phyloP scores from a whole-genome alignment of 2,329 filamentous ascomycete species.

The Penicillium frequentans region DNA sequence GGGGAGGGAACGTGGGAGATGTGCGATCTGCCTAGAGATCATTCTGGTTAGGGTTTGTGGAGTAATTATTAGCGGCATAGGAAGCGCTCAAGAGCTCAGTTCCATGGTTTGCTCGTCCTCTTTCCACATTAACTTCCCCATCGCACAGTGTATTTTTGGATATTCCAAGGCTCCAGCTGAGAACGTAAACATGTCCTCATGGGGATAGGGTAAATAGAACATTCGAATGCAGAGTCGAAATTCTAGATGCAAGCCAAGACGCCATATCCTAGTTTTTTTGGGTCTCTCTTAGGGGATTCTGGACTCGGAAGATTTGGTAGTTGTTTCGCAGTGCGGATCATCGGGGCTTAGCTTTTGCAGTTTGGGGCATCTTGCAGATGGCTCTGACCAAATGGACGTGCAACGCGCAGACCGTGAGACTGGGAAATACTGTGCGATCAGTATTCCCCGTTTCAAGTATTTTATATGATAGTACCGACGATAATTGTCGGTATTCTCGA shows the following conservation, averaged over 20 bases:
- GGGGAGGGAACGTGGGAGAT: constrained; percentile 13
- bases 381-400: constrained; percentile 24
- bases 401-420: constrained; percentile 22
- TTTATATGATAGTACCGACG: not conserved
- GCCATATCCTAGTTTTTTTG: not conserved
- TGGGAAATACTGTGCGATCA: constrained; percentile 15
- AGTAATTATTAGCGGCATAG: constrained; percentile 14
- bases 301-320: constrained; percentile 15
- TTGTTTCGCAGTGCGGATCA: constrained; percentile 30
- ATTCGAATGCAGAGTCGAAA: not conserved
- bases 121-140: not conserved
- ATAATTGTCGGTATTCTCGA: not conserved
- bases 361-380: constrained; percentile 27
- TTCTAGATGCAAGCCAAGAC: constrained; percentile 6
- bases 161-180: not conserved
- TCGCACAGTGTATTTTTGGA: not conserved
- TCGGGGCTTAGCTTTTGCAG: constrained; percentile 33
- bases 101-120: constrained; percentile 1
- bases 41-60: constrained; percentile 17
- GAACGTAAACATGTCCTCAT: not conserved
- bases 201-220: no score
- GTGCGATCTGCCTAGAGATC: constrained; percentile 6
- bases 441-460: not conserved
- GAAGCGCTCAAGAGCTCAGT: constrained; percentile 8
- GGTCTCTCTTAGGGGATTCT: not conserved